Conservation (phyloP, 306 rosid species). For the Cucurbita argyrosperma region DNA sequence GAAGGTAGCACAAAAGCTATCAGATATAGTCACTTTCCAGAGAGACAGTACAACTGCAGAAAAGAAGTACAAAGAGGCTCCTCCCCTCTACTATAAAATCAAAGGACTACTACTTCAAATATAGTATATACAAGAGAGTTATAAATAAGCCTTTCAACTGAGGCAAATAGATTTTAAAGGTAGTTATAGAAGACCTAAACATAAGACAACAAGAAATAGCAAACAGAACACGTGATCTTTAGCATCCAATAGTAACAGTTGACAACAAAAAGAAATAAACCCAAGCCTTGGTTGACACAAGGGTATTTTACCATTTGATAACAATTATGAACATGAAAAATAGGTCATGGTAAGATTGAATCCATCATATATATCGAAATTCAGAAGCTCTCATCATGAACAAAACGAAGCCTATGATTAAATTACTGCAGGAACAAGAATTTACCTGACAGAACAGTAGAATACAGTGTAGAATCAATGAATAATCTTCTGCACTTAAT, state of each 20-base stretch:
- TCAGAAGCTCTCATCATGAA: not conserved
- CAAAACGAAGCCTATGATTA: not conserved
- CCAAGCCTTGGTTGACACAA: not conserved
- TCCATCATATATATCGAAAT: not conserved
- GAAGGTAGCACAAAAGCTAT: too few relatives aligned
- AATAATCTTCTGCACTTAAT: conserved; percentile 38
- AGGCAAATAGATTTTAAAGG: not conserved
- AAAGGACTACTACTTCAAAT: not conserved
- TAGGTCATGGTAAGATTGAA: not conserved
- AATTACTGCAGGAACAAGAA: conserved; percentile 8
- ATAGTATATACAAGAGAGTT: not conserved
- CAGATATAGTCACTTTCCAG: too few relatives aligned
- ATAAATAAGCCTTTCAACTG: not conserved
- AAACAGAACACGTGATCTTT: not conserved
- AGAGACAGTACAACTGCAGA: too few relatives aligned
- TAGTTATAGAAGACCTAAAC: not conserved
- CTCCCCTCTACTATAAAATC: not conserved
- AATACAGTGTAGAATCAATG: conserved; percentile 39
- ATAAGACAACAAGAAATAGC: not conserved
- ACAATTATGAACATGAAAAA: not conserved
- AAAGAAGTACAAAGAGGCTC: too few relatives aligned
- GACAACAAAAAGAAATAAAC: not conserved
- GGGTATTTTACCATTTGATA: not conserved
- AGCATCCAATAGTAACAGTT: not conserved
- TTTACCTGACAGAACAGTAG: conserved; percentile 67